phyloP scores from a whole-genome alignment of 2,329 filamentous ascomycete genomes.

The Stenocarpella maydis region DNA sequence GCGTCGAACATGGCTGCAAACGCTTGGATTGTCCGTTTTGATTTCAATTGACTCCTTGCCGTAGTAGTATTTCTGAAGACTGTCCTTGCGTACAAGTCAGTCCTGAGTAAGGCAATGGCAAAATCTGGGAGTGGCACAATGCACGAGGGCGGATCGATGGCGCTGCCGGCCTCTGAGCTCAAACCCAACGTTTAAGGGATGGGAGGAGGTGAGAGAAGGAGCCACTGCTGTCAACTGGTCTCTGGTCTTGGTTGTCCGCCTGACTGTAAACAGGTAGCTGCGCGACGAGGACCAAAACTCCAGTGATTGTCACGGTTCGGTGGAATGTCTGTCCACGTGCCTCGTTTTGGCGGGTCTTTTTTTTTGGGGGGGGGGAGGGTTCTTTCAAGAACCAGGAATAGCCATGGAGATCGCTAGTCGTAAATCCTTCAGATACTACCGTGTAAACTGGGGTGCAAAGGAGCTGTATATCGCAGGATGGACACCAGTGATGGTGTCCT shows the following conservation, averaged over 20 bases:
- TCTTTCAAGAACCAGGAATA: background rate
- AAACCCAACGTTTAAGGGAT: background rate
- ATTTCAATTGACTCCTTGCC: background rate
- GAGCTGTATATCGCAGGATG: background rate
- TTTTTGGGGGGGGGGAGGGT: too few species aligned
- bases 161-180: background rate
- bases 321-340: background rate
- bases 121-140: background rate
- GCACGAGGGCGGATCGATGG: background rate
- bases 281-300: background rate
- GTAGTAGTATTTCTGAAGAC: background rate
- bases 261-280: background rate
- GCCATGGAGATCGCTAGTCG: background rate
- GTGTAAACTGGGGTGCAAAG: background rate
- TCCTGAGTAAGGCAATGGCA: background rate
- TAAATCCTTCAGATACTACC: background rate
- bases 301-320: background rate
- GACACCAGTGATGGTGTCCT: background rate
- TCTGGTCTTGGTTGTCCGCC: background rate
- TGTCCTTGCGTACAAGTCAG: background rate
- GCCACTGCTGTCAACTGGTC: too few species aligned
- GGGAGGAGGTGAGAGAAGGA: background rate
- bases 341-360: background rate
- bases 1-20: background rate
- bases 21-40: background rate